Base-by-base conservation (phyloP, 495 filamentous ascomycete species). In the Ascobolus immersus region DNA sequence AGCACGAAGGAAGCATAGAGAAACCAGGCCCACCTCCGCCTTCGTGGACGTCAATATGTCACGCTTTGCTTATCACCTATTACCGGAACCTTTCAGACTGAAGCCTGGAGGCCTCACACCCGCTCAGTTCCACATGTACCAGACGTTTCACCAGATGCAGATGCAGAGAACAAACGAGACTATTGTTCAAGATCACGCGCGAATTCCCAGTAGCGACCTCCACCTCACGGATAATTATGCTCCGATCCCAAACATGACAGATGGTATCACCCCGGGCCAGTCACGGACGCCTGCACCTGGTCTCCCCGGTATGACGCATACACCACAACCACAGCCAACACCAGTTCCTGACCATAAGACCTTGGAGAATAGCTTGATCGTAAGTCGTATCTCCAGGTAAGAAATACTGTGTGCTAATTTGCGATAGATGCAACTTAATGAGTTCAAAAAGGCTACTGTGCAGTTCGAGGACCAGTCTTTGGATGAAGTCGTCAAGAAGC, bases 41-140 rank as follows among this genome's bases (percentile, higher is more conserved):
- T 96, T 80, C 48, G 62, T 82, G 28, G 77, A 86, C 44, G 66
- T 68, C 13, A 62, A 59, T 17, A 64, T 86, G 48, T 89, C 69
- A 46, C 70, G 74, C 20, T 92, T 80, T 75, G 71, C 80, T 8
- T 65, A 73, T 44, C 77, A 73, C 19, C 18, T 5, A 10, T 90
- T 99, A 38, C 79, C 82, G 1, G 72, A 81, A 41, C 84, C 82
- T 5, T 94, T 74, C 57, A 76, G 81, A 38, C 65, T 86, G 44
- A 65, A 67, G 28, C 66, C 50, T 11, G 66, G 64, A 24, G 86
- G 89, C 5, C 58, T 99, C 20, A 94, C 90, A 42, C 61, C 71
- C 30, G 77, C 92, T 43, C 86, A 99, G 49, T 66, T 93, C 58
- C 76, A 74, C 10, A 84, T 99, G 27, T 99, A 94, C 42, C 78